Conservation (phyloP, 805 yeast genomes). For the Scheffersomyces spartinae region DNA sequence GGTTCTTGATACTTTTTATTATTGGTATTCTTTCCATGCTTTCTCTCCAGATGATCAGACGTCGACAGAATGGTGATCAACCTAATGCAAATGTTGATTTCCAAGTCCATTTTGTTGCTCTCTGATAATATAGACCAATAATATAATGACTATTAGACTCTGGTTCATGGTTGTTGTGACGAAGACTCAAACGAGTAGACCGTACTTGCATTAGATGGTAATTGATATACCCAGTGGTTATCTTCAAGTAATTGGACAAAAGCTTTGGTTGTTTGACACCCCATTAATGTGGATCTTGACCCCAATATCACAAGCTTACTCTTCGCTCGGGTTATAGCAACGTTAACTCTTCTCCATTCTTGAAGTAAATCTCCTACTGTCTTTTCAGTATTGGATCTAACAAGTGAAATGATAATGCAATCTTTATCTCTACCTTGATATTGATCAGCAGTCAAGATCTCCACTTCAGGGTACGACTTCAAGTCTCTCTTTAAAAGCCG, state of each 20-base stretch:
- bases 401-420: constrained; percentile 81
- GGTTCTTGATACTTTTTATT: constrained; percentile 18
- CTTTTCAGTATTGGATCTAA: constrained; percentile 58
- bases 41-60: constrained; percentile 14
- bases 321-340: constrained; percentile 85
- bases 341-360: constrained; percentile 91
- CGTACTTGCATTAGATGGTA: constrained; percentile 34
- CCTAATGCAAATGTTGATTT: constrained; percentile 12
- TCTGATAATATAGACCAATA: constrained; percentile 6
- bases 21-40: constrained; percentile 16
- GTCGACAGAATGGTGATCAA: constrained; percentile 12
- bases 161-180: constrained; percentile 1
- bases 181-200: constrained; percentile 19
- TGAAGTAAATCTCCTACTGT: constrained; percentile 67
- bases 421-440: constrained; percentile 95
- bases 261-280: constrained; percentile 39
- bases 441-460: constrained; percentile 85
- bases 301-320: constrained; percentile 79
- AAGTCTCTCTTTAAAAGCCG: constrained; percentile 22
- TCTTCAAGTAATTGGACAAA: constrained; percentile 48
- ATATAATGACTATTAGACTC: constrained; percentile 1
- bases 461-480: constrained; percentile 32
- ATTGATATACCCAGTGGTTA: constrained; percentile 52
- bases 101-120: constrained; percentile 25
- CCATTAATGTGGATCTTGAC: constrained; percentile 49